Evolutionary conservation across 2,329 filamentous ascomycete species (phyloP), one percentile per base, ranked within the genome.

Genomic region (Orbilia javanica): DNA sequence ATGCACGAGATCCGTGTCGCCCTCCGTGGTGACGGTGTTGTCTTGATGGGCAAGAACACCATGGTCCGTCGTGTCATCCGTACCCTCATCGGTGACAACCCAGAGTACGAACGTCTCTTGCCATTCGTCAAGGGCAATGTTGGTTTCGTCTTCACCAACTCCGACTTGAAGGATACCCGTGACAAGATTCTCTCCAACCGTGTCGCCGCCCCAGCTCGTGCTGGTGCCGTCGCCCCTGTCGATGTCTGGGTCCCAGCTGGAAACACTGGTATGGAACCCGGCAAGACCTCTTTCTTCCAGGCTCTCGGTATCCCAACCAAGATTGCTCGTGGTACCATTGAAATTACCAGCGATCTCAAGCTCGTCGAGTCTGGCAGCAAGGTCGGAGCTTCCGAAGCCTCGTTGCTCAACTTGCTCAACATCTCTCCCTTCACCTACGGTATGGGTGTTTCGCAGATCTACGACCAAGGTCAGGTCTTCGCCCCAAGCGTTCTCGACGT

Each of bases 211-310:
- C 96, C 96, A 81, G 96, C 96, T 83, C 94, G 96, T 93, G 95
- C 96, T 84, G 96, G 96, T 91, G 96, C 96, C 84, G 84, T 99
- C 83, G 96, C 96, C 82, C 96, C 96, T 82, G 87, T 85, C 84
- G 96, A 99, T 87, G 96, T 99, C 86, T 99, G 88, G 89, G 86
- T 99, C 82, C 96, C 96, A 82, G 96, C 94, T 83, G 96, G 96
- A 87, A 99, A 99, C 92, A 99, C 96, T 84, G 96, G 96, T 88
- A 99, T 99, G 96, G 96, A 99, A 88, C 96, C 96, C 86, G 96
- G 96, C 87, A 99, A 99, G 93, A 99, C 96, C 85, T 98, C 96
- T 86, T 99, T 99, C 94, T 99, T 99, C 94, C 96, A 99, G 92
- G 96, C 96, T 84, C 96, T 99, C 87, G 95, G 95, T 93, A 94